Conservation (phyloP, 2,329 filamentous ascomycete genomes). For the Scortechinia acanthostroma region DNA sequence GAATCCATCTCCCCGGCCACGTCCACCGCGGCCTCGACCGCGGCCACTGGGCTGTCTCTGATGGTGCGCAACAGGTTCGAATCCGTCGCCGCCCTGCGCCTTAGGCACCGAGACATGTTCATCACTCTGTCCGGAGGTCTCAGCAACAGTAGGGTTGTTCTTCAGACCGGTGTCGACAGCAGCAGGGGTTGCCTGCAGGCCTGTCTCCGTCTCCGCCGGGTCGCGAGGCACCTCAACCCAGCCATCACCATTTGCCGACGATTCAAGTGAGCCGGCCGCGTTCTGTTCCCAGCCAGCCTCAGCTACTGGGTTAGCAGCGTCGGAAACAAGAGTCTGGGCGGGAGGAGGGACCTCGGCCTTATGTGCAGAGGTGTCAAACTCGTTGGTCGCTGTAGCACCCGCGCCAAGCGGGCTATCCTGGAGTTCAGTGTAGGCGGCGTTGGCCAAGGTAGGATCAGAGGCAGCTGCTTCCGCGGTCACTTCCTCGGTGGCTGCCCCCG, state of each 20-base stretch:
- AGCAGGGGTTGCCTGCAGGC: constrained; percentile 52
- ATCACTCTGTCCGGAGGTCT: constrained; percentile 19
- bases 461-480: constrained; percentile 20
- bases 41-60: constrained; percentile 35
- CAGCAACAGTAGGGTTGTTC: constrained; percentile 22
- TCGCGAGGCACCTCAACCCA: constrained; percentile 75
- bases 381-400: neutral
- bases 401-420: constrained; percentile 25
- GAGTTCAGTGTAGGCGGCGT: constrained; percentile 53
- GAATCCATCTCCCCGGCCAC: constrained; percentile 40
- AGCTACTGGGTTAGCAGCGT: constrained; percentile 14
- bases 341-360: neutral
- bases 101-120: constrained; percentile 65
- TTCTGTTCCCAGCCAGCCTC: constrained; percentile 47
- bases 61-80: constrained; percentile 42
- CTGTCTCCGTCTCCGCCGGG: constrained; percentile 67
- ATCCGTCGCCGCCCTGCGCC: constrained; percentile 52
- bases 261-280: constrained; percentile 28
- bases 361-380: neutral
- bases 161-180: constrained; percentile 24
- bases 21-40: constrained; percentile 34
- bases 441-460: constrained; percentile 51
- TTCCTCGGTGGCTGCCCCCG: constrained; percentile 21
- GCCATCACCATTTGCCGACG: constrained; percentile 45
- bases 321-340: neutral